phyloP scores from a whole-genome alignment of 306 rosid genomes.

The Rosa persica region DNA sequence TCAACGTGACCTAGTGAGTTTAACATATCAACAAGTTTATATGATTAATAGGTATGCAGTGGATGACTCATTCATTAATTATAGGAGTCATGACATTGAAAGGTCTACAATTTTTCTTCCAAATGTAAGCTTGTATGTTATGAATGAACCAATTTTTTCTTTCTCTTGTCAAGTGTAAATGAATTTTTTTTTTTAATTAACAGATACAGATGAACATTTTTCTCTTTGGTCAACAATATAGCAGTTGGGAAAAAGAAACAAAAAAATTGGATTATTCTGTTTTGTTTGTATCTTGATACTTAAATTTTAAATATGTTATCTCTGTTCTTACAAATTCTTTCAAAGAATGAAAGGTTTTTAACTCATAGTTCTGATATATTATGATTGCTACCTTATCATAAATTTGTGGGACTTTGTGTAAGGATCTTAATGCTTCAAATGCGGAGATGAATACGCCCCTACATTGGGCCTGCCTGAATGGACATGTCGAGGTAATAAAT shows the following conservation, averaged over 20 bases:
- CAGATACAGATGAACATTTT: not conserved
- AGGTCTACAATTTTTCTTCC: too few species aligned
- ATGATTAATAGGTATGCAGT: too few species aligned
- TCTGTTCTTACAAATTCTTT: not conserved
- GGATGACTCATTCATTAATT: too few species aligned
- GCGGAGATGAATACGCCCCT: constrained; percentile 80
- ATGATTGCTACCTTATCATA: not conserved
- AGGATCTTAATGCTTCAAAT: constrained; percentile 72
- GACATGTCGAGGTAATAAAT: constrained; percentile 71
- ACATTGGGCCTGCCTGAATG: constrained; percentile 98
- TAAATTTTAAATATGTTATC: not conserved
- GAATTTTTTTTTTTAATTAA: too few species aligned
- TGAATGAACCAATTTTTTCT: too few species aligned
- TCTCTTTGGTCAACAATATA: not conserved
- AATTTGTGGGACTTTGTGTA: constrained; percentile 11
- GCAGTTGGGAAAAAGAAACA: not conserved
- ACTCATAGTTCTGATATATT: not conserved
- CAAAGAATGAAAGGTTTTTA: not conserved
- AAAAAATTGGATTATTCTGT: too few species aligned
- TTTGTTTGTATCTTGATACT: not conserved
- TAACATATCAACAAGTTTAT: too few species aligned
- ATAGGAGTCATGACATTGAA: too few species aligned
- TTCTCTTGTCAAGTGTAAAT: too few species aligned
- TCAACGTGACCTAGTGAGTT: too few species aligned
- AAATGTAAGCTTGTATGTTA: too few species aligned